These are phyloP conservation scores for Erysimum cheiranthoides DNA, from an alignment of 345 rosid species.

Conservation along the genomic window DNA sequence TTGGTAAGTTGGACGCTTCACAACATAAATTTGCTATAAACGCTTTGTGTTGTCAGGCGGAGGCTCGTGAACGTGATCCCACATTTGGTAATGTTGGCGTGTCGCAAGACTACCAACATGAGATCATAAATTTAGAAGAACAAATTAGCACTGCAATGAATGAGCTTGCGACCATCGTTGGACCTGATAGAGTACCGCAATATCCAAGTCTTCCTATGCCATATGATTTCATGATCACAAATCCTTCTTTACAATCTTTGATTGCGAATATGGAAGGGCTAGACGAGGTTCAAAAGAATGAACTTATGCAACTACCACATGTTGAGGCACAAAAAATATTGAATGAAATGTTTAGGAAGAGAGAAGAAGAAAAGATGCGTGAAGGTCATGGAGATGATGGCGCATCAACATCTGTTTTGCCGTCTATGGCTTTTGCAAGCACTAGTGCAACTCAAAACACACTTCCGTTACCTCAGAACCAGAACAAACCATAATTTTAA, in stretches of 20 bases:
- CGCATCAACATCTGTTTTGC: neutral
- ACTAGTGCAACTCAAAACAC: too few relatives aligned
- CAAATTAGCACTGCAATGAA: neutral
- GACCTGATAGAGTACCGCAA: neutral
- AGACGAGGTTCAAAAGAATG: too few relatives aligned
- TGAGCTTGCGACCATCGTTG: neutral
- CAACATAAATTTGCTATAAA: neutral
- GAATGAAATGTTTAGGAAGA: too few relatives aligned
- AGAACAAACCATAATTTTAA: too few relatives aligned
- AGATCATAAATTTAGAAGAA: neutral
- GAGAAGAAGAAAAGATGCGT: too few relatives aligned
- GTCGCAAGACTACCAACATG: neutral
- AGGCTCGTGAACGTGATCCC: slow-evolving; percentile 1
- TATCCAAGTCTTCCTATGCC: neutral
- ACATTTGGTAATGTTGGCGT: neutral
- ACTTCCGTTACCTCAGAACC: too few relatives aligned
- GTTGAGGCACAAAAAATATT: too few relatives aligned
- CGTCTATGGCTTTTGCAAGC: neutral
- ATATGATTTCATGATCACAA: neutral
- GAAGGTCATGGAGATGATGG: neutral
- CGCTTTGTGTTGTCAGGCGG: neutral
- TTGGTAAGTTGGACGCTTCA: neutral
- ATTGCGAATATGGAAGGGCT: too few relatives aligned
- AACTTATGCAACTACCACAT: too few relatives aligned
- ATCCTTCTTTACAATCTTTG: neutral